phyloP scores from a whole-genome alignment of 139 green algal genomes.

The Picochlorum sp. region DNA sequence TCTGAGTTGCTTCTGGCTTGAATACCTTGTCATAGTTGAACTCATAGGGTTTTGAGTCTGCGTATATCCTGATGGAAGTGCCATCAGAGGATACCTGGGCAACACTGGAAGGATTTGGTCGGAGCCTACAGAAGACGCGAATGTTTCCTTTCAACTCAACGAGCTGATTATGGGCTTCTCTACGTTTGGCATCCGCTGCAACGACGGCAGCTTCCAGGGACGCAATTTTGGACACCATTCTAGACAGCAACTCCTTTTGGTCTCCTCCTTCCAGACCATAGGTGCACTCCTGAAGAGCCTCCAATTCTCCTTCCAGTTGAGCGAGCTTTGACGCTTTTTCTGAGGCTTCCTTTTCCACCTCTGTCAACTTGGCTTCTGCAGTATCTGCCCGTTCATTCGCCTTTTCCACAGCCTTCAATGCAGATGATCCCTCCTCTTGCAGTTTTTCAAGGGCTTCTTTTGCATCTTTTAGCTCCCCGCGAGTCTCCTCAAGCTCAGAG shows the following conservation, averaged over 20 bases:
- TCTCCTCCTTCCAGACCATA: conserved; percentile 47
- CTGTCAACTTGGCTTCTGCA: background rate
- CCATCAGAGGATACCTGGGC: conserved; percentile 45
- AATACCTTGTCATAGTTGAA: conserved; percentile 80
- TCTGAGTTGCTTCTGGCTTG: conserved; percentile 48
- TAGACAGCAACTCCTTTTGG: conserved; percentile 56
- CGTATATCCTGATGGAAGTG: conserved; percentile 29
- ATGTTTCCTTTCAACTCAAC: conserved; percentile 82
- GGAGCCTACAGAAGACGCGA: conserved; percentile 79
- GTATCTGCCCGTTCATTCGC: background rate
- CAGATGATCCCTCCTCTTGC: background rate
- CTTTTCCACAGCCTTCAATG: background rate
- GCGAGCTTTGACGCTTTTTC: conserved; percentile 24
- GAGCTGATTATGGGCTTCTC: conserved; percentile 77
- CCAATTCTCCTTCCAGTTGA: conserved; percentile 51
- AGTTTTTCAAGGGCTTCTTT: background rate
- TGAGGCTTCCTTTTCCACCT: conserved; percentile 12
- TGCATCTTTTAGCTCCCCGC: background rate
- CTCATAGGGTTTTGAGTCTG: conserved; percentile 56
- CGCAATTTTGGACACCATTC: conserved; percentile 58
- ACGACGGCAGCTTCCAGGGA: conserved; percentile 53
- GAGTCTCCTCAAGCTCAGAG: conserved; percentile 15
- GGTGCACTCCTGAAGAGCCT: conserved; percentile 51
- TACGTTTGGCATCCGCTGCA: conserved; percentile 42
- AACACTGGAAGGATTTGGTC: conserved; percentile 29